A percentile compares a stretch with the other conserved stretches of the same genome.
Conservation (phyloP, 305 asterid genomes). For the Withania somnifera region DNA sequence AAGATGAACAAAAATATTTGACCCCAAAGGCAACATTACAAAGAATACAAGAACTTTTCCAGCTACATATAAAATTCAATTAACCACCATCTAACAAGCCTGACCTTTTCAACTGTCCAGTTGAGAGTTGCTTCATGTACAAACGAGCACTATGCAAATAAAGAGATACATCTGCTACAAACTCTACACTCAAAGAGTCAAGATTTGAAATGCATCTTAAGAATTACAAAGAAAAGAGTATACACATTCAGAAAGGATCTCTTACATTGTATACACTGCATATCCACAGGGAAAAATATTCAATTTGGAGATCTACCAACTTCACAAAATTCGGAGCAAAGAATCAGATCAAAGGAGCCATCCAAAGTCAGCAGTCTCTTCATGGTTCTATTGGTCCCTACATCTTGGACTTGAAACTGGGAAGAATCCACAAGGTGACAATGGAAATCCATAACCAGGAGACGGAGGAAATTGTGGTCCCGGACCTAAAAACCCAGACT, state of each 20-base stretch:
- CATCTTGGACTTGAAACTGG: slow-evolving; percentile 75
- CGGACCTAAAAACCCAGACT: slow-evolving; percentile 66
- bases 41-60: neutral
- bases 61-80: neutral
- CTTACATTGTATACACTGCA: slow-evolving; percentile 22
- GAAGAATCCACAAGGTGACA: slow-evolving; percentile 73
- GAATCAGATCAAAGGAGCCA: slow-evolving; percentile 13
- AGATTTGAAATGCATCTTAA: slow-evolving; percentile 16
- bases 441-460: slow-evolving; percentile 76
- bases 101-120: slow-evolving; percentile 18
- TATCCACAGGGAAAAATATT: slow-evolving; percentile 18
- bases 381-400: slow-evolving; percentile 46
- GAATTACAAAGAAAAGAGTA: slow-evolving; percentile 8
- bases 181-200: slow-evolving; percentile 15
- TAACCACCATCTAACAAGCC: neutral
- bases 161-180: slow-evolving; percentile 25
- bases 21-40: neutral
- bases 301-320: slow-evolving; percentile 10
- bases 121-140: slow-evolving; percentile 22
- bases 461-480: slow-evolving; percentile 74
- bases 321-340: slow-evolving; percentile 9
- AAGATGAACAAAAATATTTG: neutral
- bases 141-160: slow-evolving; percentile 18
- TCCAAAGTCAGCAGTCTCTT: slow-evolving; percentile 22
- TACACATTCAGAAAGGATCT: slow-evolving; percentile 8